Conservation (phyloP, 352 stramenopile genomes). For the Phytophthora idaei region DNA sequence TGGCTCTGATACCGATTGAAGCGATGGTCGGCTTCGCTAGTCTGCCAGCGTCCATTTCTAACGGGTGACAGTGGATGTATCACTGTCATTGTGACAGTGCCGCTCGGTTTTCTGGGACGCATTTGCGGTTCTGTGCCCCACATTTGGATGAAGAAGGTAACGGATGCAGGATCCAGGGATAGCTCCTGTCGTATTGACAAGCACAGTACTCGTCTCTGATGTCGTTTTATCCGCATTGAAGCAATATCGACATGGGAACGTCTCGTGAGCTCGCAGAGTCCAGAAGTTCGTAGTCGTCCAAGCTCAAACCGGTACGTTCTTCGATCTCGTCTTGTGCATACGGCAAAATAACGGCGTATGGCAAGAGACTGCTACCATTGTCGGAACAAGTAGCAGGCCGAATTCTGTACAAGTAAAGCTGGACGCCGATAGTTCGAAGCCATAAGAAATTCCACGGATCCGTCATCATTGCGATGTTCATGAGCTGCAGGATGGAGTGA, state of each 20-base stretch:
- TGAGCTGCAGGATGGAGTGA: constrained; percentile 41
- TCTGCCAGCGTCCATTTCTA: background rate
- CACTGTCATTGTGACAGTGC: constrained; percentile 2
- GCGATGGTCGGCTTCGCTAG: too few species aligned
- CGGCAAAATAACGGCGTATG: constrained; percentile 38
- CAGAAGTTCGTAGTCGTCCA: constrained; percentile 26
- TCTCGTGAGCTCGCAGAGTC: constrained; percentile 29
- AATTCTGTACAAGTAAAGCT: constrained; percentile 47
- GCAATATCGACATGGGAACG: constrained; percentile 24
- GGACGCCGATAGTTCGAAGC: constrained; percentile 34
- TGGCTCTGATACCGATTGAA: background rate
- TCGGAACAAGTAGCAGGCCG: background rate
- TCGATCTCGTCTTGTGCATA: constrained; percentile 35
- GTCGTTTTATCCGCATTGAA: constrained; percentile 24
- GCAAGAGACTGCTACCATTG: background rate
- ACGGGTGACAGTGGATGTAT: constrained; percentile 3
- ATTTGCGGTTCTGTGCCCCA: background rate
- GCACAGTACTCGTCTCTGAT: background rate
- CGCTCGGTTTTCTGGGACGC: background rate
- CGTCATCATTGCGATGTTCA: constrained; percentile 62
- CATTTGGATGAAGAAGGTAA: background rate
- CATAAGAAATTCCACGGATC: constrained; percentile 49
- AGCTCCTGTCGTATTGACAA: background rate
- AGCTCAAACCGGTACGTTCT: constrained; percentile 29
- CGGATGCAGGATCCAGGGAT: constrained; percentile 7